Conservation (phyloP, 2,329 filamentous ascomycete genomes). For the Orbilia blumenaviensis region DNA sequence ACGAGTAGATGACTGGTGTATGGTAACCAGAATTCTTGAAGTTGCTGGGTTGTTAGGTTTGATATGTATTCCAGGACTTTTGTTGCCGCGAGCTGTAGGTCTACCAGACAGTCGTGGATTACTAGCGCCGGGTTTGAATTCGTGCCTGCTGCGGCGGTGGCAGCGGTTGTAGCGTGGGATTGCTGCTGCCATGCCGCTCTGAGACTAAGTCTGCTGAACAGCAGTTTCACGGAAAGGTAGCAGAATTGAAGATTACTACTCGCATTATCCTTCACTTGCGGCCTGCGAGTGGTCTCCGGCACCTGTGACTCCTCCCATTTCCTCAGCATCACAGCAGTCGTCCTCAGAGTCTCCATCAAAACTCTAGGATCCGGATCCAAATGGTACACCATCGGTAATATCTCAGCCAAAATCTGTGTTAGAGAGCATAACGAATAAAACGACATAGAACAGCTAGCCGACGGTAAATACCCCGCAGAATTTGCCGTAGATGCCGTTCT, state of each 20-base stretch:
- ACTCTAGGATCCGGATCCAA: conserved; percentile 29
- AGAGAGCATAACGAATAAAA: conserved; percentile 65
- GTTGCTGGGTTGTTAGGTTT: conserved; percentile 63
- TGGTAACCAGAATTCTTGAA: conserved; percentile 66
- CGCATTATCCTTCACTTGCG: conserved; percentile 21
- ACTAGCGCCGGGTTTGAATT: conserved; percentile 32
- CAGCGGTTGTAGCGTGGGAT: conserved; percentile 53
- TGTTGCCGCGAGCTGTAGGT: conserved; percentile 63
- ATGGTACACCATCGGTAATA: conserved; percentile 49
- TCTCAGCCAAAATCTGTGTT: conserved; percentile 61
- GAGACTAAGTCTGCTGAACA: conserved; percentile 63
- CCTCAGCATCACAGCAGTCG: conserved; percentile 27
- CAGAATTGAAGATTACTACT: conserved; percentile 65
- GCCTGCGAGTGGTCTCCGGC: neutral
- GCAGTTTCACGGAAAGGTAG: conserved; percentile 65
- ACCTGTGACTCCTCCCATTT: conserved; percentile 25
- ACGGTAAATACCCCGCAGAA: conserved; percentile 23
- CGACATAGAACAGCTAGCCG: conserved; percentile 59
- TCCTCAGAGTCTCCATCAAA: conserved; percentile 13
- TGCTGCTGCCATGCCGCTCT: conserved; percentile 63
- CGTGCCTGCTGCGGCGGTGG: no score
- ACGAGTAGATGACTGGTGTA: conserved; percentile 65
- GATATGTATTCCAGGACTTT: conserved; percentile 62
- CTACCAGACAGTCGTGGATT: conserved; percentile 63
- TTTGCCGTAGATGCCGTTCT: conserved; percentile 58